These are phyloP conservation scores for Anisodus tanguticus DNA, from an alignment of 257 asterid genomes.

Conservation along the genomic window DNA sequence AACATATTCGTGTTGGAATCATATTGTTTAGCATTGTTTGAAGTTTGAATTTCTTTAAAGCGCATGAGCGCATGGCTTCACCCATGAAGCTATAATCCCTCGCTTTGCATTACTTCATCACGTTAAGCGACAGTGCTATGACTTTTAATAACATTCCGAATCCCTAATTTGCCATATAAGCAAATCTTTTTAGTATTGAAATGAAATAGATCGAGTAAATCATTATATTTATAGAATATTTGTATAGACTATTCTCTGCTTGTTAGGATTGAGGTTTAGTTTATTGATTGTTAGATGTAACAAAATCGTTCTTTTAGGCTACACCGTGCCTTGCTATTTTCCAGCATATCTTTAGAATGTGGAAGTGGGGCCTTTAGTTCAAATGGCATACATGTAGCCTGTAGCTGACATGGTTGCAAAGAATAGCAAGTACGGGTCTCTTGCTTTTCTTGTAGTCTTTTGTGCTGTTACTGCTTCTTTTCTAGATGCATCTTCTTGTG, in stretches of 20 bases:
- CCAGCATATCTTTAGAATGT: background rate
- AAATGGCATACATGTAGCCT: background rate
- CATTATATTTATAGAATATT: background rate
- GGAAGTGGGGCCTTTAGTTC: slow-evolving; percentile 12
- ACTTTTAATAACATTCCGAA: background rate
- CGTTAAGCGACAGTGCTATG: background rate
- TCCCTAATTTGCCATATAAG: background rate
- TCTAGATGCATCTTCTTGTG: slow-evolving; percentile 5
- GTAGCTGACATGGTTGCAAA: slow-evolving; percentile 7
- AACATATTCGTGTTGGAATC: background rate
- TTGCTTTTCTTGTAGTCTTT: slow-evolving; percentile 18
- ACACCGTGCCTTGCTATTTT: background rate
- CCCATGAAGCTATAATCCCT: background rate
- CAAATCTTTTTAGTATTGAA: background rate
- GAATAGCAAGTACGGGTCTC: background rate
- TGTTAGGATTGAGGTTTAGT: slow-evolving; percentile 1
- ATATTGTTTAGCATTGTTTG: background rate
- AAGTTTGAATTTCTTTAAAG: background rate
- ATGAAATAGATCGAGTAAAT: background rate
- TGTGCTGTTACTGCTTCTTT: background rate
- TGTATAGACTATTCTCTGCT: background rate
- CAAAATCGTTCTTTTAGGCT: slow-evolving; percentile 18
- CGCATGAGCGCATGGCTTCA: too few relatives aligned
- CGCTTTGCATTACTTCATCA: background rate
- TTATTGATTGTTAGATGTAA: slow-evolving; percentile 19